Evolutionary conservation across 345 rosid species (phyloP).

Genomic region (Physaria fendleri): DNA sequence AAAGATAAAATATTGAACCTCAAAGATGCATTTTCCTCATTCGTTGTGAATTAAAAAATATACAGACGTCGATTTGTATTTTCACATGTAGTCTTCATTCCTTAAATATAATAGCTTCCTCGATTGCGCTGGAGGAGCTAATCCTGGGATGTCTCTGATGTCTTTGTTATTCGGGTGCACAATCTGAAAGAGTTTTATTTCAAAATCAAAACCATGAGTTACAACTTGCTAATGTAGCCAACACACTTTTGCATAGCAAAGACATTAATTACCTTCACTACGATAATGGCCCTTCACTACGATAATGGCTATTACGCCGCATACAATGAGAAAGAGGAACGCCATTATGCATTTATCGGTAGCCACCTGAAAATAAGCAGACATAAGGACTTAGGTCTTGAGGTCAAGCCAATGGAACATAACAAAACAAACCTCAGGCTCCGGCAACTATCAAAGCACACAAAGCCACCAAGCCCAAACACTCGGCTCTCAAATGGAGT

Average conservation of each 20-base stretch:
- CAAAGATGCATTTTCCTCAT: conserved; percentile 18
- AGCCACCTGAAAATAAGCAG: too few species aligned
- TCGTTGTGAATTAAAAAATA: conserved; percentile 12
- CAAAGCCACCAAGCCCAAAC: conserved; percentile 7
- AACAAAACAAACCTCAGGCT: too few species aligned
- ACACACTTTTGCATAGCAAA: conserved; percentile 7
- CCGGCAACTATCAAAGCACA: too few species aligned
- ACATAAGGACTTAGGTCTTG: conserved; percentile 1
- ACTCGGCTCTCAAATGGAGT: conserved; percentile 6
- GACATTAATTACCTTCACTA: too few species aligned
- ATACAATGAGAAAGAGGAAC: conserved; percentile 81
- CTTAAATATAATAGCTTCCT: conserved; percentile 70
- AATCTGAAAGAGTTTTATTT: conserved; percentile 44
- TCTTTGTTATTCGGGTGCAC: conserved; percentile 85
- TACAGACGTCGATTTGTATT: conserved; percentile 11
- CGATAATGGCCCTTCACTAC: too few species aligned
- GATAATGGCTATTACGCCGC: conserved; percentile 89
- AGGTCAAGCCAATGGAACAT: too few species aligned
- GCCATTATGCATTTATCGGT: conserved; percentile 98
- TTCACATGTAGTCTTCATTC: conserved; percentile 27
- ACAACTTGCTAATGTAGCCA: conserved; percentile 9
- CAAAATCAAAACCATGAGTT: not conserved
- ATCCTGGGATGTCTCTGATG: conserved; percentile 94
- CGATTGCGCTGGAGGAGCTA: conserved; percentile 95
- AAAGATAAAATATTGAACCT: conserved; percentile 10